Evolutionary conservation across 169 alveolate species (phyloP), one percentile per base, ranked within the genome.

Genomic region (Eimeria praecox): DNA sequence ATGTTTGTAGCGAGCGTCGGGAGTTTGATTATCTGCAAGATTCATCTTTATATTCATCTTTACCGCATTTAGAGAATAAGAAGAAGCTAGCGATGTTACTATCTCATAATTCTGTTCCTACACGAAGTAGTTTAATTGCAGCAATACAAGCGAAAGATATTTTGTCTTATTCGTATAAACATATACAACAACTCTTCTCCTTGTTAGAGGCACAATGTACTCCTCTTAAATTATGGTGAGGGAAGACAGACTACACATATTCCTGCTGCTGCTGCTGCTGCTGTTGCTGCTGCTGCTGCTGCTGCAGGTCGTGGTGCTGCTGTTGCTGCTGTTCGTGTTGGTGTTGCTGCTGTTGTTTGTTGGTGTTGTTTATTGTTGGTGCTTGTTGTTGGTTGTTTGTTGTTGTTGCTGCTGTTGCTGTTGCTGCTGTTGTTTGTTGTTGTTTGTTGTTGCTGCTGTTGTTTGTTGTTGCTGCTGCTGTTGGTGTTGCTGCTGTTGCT

Each of bases 101-200:
- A 83, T 99, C 98, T 2, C 98, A 97, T 90, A 96, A 95, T 35
- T 96, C 97, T 54, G 97, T 98, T n/a, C 99, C 99, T 80, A 96
- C 98, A 44, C 97, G 97, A 69, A 99, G 98, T 87, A 96, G 98
- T 64, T 96, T 98, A 91, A 97, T 97, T 90, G 94, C 96, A 66
- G 98, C 97, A 80, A 91, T 98, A 87, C 95, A 96, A 42, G 95
- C 98, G 69, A 97, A 97, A 96, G 97, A 97, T 66, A 97, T 98
- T 52, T 82, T 98, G 59, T 94, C 96, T 40, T 85, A 92, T 95
- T 97, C 99, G 9, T 96, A 95, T 92, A 97, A 95, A n/a, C 96
- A 93, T 92, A 95, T 96, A 33, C 97, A 97, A 54, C 96, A 98
- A 95, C 96, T 98, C 75, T 97, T 97, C 90, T 97, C 97, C 1